These are phyloP conservation scores for Phialophora chinensis DNA, from an alignment of 2,329 filamentous ascomycete species.

Conservation along the genomic window DNA sequence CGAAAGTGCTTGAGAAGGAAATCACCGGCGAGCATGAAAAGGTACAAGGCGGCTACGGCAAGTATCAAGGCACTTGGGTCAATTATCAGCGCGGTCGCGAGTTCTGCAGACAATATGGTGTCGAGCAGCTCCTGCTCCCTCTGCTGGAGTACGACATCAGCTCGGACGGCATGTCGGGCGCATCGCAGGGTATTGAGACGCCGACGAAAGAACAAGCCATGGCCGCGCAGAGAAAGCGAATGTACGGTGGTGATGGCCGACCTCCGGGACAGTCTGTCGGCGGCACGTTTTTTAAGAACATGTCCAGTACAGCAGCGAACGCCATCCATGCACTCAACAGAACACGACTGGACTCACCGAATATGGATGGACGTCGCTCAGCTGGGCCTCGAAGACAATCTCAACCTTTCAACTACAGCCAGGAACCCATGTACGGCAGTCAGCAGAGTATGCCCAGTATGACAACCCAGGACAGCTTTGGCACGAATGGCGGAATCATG, in stretches of 20 bases:
- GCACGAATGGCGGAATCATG: conserved; percentile 59
- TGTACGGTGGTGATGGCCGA: conserved; percentile 82
- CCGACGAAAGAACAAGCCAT: conserved; percentile 99
- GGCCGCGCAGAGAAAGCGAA: conserved; percentile 89
- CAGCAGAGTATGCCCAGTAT: conserved; percentile 78
- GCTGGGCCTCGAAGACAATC: conserved; percentile 73
- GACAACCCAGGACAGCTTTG: conserved; percentile 74
- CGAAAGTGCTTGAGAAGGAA: conserved; percentile 97
- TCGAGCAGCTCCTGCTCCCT: conserved; percentile 55
- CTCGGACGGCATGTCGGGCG: conserved; percentile 64
- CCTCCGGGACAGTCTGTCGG: conserved; percentile 66
- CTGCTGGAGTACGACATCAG: conserved; percentile 58
- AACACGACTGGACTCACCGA: conserved; percentile 88
- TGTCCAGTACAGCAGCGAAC: conserved; percentile 88
- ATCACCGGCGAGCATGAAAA: conserved; percentile 98
- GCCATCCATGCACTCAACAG: conserved; percentile 97
- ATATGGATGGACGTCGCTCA: conserved; percentile 69
- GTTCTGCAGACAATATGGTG: conserved; percentile 78
- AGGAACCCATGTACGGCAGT: conserved; percentile 74
- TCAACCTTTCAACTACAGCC: conserved; percentile 66
- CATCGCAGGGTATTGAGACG: conserved; percentile 79
- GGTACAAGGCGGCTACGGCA: conserved; percentile 96
- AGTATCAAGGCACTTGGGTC: conserved; percentile 99
- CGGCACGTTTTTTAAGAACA: conserved; percentile 96
- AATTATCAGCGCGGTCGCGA: conserved; percentile 89